Conservation (phyloP, 306 rosid species). For the Astragalus membranaceus region DNA sequence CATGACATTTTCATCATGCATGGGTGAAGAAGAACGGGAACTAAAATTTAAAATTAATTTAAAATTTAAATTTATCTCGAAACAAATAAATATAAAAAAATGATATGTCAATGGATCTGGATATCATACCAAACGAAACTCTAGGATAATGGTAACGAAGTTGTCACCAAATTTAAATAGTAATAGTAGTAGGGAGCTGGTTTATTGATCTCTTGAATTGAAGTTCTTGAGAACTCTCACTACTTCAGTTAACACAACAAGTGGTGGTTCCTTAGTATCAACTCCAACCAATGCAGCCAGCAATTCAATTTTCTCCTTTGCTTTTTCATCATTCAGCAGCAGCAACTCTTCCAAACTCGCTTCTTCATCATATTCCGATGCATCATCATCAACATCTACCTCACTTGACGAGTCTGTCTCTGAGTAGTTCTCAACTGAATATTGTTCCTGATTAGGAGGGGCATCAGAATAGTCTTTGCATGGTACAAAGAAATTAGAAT, state of each 20-base stretch:
- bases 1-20: too few relatives aligned
- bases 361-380: background rate
- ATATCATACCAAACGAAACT: too few relatives aligned
- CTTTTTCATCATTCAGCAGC: conserved; percentile 13
- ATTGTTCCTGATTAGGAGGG: background rate
- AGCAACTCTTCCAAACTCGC: conserved; percentile 22
- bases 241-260: conserved; percentile 31
- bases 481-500: background rate
- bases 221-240: conserved; percentile 34
- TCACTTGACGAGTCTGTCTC: conserved; percentile 27
- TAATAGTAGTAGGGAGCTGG: background rate
- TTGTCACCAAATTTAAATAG: background rate
- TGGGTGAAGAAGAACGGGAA: too few relatives aligned
- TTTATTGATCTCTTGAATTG: conserved; percentile 8
- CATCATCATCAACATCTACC: background rate
- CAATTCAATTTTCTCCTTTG: conserved; percentile 25
- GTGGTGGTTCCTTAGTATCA: conserved; percentile 25
- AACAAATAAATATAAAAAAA: too few relatives aligned
- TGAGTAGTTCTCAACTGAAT: conserved; percentile 6
- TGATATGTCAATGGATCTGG: too few relatives aligned
- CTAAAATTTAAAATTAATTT: too few relatives aligned
- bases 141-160: too few relatives aligned
- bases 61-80: too few relatives aligned
- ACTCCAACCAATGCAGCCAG: conserved; percentile 41
- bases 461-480: background rate